Conservation (phyloP, 257 asterid species). For the Solanum arcanum region DNA sequence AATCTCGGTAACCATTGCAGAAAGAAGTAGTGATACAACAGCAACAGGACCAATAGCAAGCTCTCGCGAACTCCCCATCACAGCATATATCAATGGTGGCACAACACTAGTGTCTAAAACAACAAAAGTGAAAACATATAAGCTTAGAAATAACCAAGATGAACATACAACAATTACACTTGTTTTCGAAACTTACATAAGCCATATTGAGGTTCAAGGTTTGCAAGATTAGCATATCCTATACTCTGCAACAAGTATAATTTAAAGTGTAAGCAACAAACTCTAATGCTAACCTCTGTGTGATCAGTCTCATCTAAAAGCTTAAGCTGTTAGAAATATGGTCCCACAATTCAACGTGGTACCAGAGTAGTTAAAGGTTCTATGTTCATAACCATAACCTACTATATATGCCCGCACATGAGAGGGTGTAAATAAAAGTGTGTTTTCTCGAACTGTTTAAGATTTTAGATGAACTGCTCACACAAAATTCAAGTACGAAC, state of each 20-base stretch:
- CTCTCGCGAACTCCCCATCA: conserved; percentile 34
- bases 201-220: conserved; percentile 77
- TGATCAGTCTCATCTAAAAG: not conserved
- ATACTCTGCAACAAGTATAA: conserved; percentile 36
- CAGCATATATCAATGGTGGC: conserved; percentile 25
- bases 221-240: conserved; percentile 77
- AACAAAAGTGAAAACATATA: not conserved
- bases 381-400: not conserved
- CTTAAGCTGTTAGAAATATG: not conserved
- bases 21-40: conserved; percentile 18
- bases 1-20: conserved; percentile 1
- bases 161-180: not conserved
- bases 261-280: not conserved
- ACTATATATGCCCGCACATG: not conserved
- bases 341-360: not conserved
- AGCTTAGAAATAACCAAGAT: not conserved
- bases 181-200: conserved; percentile 31
- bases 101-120: conserved; percentile 22
- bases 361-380: not conserved
- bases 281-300: not conserved
- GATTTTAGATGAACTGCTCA: not conserved
- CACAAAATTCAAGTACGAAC: not conserved
- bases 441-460: not conserved
- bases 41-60: conserved; percentile 28
- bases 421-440: not conserved